Percentiles rank a stretch among this genome's conserved stretches.
Evolutionary conservation across 805 yeast species (phyloP).

Genomic region (Lipomyces yamadae): DNA sequence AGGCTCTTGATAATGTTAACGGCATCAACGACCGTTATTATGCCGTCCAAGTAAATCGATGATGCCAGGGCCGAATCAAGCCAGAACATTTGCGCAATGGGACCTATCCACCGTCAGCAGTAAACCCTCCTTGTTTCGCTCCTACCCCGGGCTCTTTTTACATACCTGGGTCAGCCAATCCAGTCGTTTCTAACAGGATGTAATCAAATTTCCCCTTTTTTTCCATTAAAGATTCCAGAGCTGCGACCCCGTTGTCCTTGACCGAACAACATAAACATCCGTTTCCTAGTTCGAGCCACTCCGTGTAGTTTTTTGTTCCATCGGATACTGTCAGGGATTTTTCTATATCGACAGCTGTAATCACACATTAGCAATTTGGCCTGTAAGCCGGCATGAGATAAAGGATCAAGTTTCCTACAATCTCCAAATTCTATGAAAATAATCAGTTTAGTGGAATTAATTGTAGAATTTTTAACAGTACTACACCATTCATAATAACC

Average conservation of each 20-base stretch:
- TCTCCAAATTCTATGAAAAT: slow-evolving; percentile 40
- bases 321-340: slow-evolving; percentile 75
- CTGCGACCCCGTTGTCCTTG: slow-evolving; percentile 91
- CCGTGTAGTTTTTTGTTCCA: slow-evolving; percentile 66
- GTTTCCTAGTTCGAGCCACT: slow-evolving; percentile 95
- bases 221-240: slow-evolving; percentile 84
- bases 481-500: slow-evolving; percentile 72
- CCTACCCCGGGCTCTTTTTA: neutral
- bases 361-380: slow-evolving; percentile 22
- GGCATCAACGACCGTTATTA: slow-evolving; percentile 81
- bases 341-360: slow-evolving; percentile 84
- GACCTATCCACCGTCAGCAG: slow-evolving; percentile 46
- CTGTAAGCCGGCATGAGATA: neutral
- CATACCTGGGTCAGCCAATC: slow-evolving; percentile 90
- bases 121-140: neutral
- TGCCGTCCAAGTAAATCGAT: slow-evolving; percentile 87
- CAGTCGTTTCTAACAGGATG: slow-evolving; percentile 92
- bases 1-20: slow-evolving; percentile 64
- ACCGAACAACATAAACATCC: slow-evolving; percentile 98
- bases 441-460: neutral
- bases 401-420: slow-evolving; percentile 27
- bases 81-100: slow-evolving; percentile 98
- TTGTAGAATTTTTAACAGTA: too few species aligned
- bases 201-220: slow-evolving; percentile 79
- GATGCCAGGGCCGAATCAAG: slow-evolving; percentile 86